These are phyloP conservation scores for Plasmodium vinckei DNA, from an alignment of 169 alveolate genomes.

Conservation along the genomic window DNA sequence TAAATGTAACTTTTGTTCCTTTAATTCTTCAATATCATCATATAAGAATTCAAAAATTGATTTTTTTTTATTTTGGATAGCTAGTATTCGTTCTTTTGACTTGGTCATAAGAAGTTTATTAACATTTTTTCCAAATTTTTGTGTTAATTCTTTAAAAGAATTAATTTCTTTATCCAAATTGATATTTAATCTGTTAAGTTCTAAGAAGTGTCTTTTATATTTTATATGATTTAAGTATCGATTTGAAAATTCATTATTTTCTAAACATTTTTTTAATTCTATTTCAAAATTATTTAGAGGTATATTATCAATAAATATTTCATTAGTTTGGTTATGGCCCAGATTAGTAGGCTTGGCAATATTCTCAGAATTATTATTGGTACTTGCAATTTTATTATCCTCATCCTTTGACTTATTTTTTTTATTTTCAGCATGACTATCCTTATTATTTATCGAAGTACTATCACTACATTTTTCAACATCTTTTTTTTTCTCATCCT, in stretches of 20 bases:
- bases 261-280: constrained; percentile 54
- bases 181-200: constrained; percentile 17
- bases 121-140: constrained; percentile 69
- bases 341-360: neutral
- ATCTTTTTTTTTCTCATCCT: neutral
- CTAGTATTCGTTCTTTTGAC: constrained; percentile 64
- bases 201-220: constrained; percentile 32
- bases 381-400: neutral
- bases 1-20: constrained; percentile 1
- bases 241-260: constrained; percentile 31
- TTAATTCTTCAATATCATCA: constrained; percentile 57
- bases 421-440: neutral
- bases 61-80: constrained; percentile 46
- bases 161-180: constrained; percentile 49
- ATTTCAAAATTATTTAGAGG: constrained; percentile 50
- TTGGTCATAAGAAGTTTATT: constrained; percentile 30
- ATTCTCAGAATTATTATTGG: neutral
- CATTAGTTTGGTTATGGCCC: neutral
- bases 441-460: neutral
- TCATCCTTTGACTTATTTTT: neutral
- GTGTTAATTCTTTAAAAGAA: constrained; percentile 31
- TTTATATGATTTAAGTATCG: constrained; percentile 31
- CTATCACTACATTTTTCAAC: neutral
- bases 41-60: constrained; percentile 20
- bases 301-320: constrained; percentile 26